Base-by-base conservation (phyloP, 75 land plant species). In the Chamaecyparis obtusa region DNA sequence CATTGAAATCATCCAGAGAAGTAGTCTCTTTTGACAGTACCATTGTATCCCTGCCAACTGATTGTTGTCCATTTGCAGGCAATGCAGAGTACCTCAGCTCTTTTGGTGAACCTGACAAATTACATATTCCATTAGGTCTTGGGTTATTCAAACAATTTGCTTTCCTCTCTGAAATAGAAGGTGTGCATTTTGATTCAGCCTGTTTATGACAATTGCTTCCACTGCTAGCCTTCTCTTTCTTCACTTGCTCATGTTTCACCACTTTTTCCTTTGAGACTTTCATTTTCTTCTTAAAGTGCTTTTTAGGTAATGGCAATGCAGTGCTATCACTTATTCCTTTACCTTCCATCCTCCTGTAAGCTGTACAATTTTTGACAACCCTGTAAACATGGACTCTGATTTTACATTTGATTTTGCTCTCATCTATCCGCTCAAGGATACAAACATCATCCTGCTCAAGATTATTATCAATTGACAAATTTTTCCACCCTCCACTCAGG, bases 381-480 rank as follows among this genome's bases (percentile, higher is more conserved):
- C 86, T 57, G 46, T 67, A 88, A n/a, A 88, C 72, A 76, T 87
- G 57, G 10, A 88, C 81, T 33, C 60, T 67, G 19, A 87, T 49
- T 56, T 41, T 86, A 35, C 33, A 71, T 71, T 44, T 77, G 43
- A 17, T 33, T 85, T 43, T 86, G 19, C 37, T 54, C 17, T 83
- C n/a, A 5, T 83, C n/a, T 39, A 51, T 9, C 88, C 71, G 81
- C 57, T 88, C 88, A 49, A 88, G 87, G 14, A 88, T 86, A 30
- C 80, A 88, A 7, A 87, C 81, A 76, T 88, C 89, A 5, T 80
- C 89, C 46, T 86, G 88, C 77, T 88, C 89, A 2, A 88, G 81
- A 54, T 69, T 86, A 88, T 88, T 60, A 71, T 86, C 78, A 27
- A 88, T 24, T 71, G 89, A 51, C 71, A 88, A 88, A 41, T 43